Evolutionary conservation across 2,329 filamentous ascomycete genomes (phyloP), one percentile per base, ranked within the genome.

Genomic region (Curvularia spicifera): DNA sequence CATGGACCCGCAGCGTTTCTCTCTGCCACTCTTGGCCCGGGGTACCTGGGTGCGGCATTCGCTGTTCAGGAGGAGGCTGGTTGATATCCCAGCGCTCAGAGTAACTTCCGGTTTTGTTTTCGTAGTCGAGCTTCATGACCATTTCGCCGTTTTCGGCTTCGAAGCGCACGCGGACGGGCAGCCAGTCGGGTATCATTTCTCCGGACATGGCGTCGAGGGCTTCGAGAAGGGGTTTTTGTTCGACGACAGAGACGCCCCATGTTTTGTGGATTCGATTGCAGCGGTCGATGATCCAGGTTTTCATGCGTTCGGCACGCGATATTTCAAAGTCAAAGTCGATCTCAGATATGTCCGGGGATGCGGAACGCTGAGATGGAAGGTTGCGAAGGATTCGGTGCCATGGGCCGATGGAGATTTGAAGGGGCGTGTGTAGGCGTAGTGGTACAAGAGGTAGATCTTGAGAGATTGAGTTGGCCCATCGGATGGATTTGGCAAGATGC

Each of bases 41-140:
- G 8, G 12, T 13, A 15, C 29, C 15, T 12, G 46, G 54, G 28
- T 58, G 31, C 4, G 51, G 45, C 44, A 18, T 26, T 12, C 51
- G 28, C 8, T 44, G 40, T 10, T 8, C 5, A 31, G 29, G 26
- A 28, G 53, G 57, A 5, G 52, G 49, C 40, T 57, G 57, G 5
- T n/a, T 53, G 7, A 71, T n/a, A 20, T 53, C 53, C 18, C 57
- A 56, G 2, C 31, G 37, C 1, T 63, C 52, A 6, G 65, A 57
- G 39, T 50, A 63, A 12, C 37, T 59, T 1, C 63, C 60, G 5
- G 53, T 52, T 29, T 57, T 43, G 13, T 68, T 64, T 31, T 68
- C 61, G 28, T 67, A 73, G 10, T 71, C 69, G n/a, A 72, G 56
- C 42, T 68, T 71, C 61, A 73, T 68, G 2, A 70, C 67, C 65